Conservation (phyloP, 2,329 filamentous ascomycete species). For the Apiospora malaysiana region DNA sequence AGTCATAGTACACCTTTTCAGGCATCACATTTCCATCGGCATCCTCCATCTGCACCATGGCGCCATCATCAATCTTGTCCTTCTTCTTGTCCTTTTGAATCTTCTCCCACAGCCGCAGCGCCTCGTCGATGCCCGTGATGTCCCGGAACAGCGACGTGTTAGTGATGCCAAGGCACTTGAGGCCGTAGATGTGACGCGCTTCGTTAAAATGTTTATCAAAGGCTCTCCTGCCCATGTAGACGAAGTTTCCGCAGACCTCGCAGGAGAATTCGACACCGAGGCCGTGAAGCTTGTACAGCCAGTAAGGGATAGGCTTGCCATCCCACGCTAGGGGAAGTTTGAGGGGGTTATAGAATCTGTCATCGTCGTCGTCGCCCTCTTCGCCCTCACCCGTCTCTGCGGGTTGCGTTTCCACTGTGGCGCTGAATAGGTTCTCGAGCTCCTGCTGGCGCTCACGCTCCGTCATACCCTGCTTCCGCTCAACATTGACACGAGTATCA, state of each 20-base stretch:
- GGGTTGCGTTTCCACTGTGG: constrained; percentile 51
- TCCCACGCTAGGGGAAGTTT: constrained; percentile 98
- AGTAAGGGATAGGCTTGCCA: constrained; percentile 98
- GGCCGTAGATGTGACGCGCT: constrained; percentile 86
- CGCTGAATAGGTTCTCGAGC: constrained; percentile 79
- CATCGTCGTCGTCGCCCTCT: constrained; percentile 78
- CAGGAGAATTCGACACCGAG: constrained; percentile 93
- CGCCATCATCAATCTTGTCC: constrained; percentile 76
- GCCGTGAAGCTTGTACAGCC: constrained; percentile 96
- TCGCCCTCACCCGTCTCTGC: constrained; percentile 63
- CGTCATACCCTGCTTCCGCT: constrained; percentile 97
- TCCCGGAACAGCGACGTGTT: constrained; percentile 92
- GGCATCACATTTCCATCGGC: constrained; percentile 98
- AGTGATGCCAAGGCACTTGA: constrained; percentile 93
- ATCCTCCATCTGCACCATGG: constrained; percentile 98
- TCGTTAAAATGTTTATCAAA: constrained; percentile 99
- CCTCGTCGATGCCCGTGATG: constrained; percentile 91
- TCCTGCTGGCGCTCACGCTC: constrained; percentile 95
- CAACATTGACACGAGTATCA: constrained; percentile 92
- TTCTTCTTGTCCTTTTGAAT: constrained; percentile 85
- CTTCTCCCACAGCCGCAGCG: constrained; percentile 89
- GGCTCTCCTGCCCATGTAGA: constrained; percentile 96
- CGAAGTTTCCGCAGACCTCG: constrained; percentile 96
- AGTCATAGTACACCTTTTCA: constrained; percentile 95
- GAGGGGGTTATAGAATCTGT: constrained; percentile 94